These are phyloP conservation scores for Hygrophila difformis DNA, from an alignment of 257 asterid species.

Conservation along the genomic window DNA sequence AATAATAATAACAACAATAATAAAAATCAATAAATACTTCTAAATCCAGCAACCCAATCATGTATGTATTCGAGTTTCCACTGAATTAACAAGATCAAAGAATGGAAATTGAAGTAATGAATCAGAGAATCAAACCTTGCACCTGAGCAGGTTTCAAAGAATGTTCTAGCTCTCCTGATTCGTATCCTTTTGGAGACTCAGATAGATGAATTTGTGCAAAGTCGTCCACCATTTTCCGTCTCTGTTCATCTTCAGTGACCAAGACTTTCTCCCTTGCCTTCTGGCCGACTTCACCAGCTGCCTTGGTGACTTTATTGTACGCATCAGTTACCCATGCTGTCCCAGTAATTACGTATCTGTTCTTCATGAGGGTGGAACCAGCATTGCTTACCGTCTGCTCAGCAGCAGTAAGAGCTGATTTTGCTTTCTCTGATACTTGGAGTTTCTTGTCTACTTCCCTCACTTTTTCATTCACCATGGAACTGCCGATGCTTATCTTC, in stretches of 20 bases:
- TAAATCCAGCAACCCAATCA: too few relatives aligned
- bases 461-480: conserved; percentile 33
- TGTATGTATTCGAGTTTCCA: too few relatives aligned
- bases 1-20: too few relatives aligned
- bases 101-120: too few relatives aligned
- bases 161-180: not conserved
- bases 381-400: conserved; percentile 39
- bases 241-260: conserved; percentile 22
- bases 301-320: conserved; percentile 31
- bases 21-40: too few relatives aligned
- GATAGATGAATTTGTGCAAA: conserved; percentile 15
- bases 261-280: conserved; percentile 27
- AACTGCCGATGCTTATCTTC: conserved; percentile 27
- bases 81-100: too few relatives aligned
- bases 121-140: conserved; percentile 10
- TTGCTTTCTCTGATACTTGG: conserved; percentile 37
- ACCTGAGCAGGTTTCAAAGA: conserved; percentile 5
- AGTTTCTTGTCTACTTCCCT: conserved; percentile 35
- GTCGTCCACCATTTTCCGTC: conserved; percentile 16
- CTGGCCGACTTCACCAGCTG: conserved; percentile 39
- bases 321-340: conserved; percentile 43
- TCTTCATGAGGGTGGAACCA: conserved; percentile 41
- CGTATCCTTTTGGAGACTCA: conserved; percentile 9
- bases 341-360: conserved; percentile 36
- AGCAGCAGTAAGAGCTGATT: conserved; percentile 31